Evolutionary conservation across 495 filamentous ascomycete genomes (phyloP).

Genomic region (Neurospora sublineolata): DNA sequence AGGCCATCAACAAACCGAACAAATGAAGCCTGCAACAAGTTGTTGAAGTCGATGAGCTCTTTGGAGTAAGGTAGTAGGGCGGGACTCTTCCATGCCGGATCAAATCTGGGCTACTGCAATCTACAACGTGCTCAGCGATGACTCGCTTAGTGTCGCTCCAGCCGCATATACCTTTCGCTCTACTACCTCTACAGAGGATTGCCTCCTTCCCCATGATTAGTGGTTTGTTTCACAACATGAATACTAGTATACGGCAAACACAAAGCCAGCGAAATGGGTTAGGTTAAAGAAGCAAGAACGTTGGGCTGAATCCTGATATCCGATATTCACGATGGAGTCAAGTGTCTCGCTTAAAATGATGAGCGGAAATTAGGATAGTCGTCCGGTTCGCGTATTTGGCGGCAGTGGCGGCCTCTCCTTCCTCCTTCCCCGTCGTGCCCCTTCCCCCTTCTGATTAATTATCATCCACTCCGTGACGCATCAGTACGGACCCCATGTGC

Average conservation of each 20-base stretch:
- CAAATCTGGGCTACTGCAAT: neutral
- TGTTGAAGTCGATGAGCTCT: neutral
- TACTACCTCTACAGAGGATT: neutral
- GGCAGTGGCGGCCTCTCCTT: neutral
- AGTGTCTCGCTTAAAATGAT: neutral
- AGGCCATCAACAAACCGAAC: neutral
- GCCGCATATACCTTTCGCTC: neutral
- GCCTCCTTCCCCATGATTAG: neutral
- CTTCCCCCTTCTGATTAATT: neutral
- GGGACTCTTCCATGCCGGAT: neutral
- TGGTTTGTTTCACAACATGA: neutral
- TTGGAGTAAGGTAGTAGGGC: neutral
- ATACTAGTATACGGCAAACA: neutral
- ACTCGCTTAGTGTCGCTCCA: neutral
- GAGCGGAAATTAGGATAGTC: neutral
- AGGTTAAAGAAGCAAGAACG: neutral
- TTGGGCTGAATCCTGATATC: neutral
- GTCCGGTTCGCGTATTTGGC: neutral
- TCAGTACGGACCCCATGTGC: neutral
- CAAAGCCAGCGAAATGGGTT: neutral
- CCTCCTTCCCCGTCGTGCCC: neutral
- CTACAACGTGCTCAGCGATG: neutral
- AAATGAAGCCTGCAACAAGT: neutral
- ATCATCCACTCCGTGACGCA: neutral
- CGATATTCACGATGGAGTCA: neutral